Evolutionary conservation across 78 protist genomes (phyloP).

Genomic region (Dictyostelium purpureum): DNA sequence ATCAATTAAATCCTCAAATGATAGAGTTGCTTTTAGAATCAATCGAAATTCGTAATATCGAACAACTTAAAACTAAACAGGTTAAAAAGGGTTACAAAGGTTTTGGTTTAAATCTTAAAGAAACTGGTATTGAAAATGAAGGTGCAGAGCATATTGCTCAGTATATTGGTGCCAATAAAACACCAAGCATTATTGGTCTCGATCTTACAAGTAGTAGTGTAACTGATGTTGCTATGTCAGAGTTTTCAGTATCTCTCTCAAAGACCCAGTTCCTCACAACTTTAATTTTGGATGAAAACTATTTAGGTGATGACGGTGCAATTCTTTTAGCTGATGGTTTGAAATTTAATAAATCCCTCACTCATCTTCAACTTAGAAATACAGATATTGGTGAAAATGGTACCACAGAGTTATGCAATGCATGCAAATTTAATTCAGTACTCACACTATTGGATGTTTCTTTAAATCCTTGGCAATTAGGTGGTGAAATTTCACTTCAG

Average conservation of each 20-base stretch:
- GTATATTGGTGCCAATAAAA: conserved; percentile 19
- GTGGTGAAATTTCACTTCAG: conserved; percentile 68
- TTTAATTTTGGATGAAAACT: conserved; percentile 58
- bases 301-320: conserved; percentile 75
- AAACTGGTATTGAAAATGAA: conserved; percentile 73
- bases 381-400: conserved; percentile 67
- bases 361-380: conserved; percentile 52
- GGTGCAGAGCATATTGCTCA: conserved; percentile 49
- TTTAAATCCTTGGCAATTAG: conserved; percentile 65
- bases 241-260: neutral
- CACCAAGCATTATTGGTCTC: conserved; percentile 38
- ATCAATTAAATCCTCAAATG: conserved; percentile 1
- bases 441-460: conserved; percentile 37
- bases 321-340: conserved; percentile 47
- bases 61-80: neutral
- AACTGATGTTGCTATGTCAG: conserved; percentile 52
- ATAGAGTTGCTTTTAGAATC: conserved; percentile 22
- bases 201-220: conserved; percentile 31
- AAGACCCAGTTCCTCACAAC: conserved; percentile 20
- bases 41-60: neutral
- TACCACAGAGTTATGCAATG: conserved; percentile 38
- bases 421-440: conserved; percentile 40
- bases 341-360: conserved; percentile 32
- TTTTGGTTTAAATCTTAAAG: conserved; percentile 57
- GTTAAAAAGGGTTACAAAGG: conserved; percentile 27